Evolutionary conservation across 1,284 basidiomycete species (phyloP), one percentile per base, ranked within the genome.

Genomic region (Boletellus deceptivus): DNA sequence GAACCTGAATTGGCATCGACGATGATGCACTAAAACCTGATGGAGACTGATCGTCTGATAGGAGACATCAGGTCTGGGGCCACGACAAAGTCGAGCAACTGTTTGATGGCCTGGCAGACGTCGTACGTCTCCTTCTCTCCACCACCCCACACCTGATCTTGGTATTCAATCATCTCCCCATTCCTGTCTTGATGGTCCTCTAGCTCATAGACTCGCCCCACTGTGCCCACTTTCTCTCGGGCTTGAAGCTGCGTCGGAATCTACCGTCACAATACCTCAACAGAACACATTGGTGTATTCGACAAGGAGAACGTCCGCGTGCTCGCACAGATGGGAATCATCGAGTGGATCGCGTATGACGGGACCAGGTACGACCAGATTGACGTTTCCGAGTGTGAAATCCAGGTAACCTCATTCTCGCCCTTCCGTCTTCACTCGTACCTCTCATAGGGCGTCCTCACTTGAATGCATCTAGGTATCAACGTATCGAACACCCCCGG

Each of bases 271-370:
- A 88, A 89, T 69, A 70, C 72, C 39, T 85, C 83, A 20, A 70
- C 80, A n/a, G 73, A 78, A 51, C 69, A 66, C 22, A 84, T 93
- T 57, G 93, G 92, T 18, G 69, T 83, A 25, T 93, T 93, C 62
- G 90, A 95, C 70, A 79, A 80, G 63, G 86, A 89, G 57, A 74
- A 95, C 59, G 76, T 96, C 55, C 69, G 76, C 48, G 79, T 77
- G 0, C 75, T 95, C 10, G 83, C 89, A 4, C 55, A 73, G 3
- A 78, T 73, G 17, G 78, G 93, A 45, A 78, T 75, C 24, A 77
- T 95, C 52, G 86, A 86, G 63, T 93, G 89, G 83, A 91, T 96
- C 59, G 89, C 86, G 2, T 91, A 94, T 69, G 93, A 94, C 56
- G n/a, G n/a, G n/a, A n/a, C n/a, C 0, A 93, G 93, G 3, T 95